Evolutionary conservation across 2,329 filamentous ascomycete species (phyloP).

Genomic region (Colletotrichum australisinense): DNA sequence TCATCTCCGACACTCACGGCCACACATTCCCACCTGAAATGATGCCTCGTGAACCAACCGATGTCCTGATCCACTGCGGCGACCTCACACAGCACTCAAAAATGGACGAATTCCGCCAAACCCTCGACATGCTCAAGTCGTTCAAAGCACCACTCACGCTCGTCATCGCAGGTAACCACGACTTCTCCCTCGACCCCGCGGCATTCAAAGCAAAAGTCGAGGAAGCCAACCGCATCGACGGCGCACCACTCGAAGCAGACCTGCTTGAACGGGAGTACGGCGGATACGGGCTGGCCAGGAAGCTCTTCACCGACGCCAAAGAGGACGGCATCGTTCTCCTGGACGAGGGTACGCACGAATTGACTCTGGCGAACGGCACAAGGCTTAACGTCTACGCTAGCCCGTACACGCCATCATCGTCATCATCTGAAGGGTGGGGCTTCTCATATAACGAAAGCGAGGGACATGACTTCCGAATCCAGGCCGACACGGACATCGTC

Average conservation of each 20-base stretch:
- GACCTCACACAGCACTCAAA: constrained; percentile 59
- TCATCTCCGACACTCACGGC: constrained; percentile 11
- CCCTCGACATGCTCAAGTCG: constrained; percentile 49
- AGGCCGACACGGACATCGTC: constrained; percentile 54
- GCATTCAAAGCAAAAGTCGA: neutral
- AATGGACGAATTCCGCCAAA: constrained; percentile 49
- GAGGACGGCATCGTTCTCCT: constrained; percentile 57
- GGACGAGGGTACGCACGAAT: constrained; percentile 60
- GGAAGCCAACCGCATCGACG: neutral
- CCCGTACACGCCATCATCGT: constrained; percentile 57
- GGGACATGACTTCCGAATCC: constrained; percentile 52
- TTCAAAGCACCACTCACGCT: constrained; percentile 59
- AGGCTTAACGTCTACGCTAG: constrained; percentile 62
- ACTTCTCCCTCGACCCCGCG: constrained; percentile 53
- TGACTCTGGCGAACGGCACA: constrained; percentile 62
- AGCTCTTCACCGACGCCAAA: constrained; percentile 52
- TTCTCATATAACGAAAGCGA: constrained; percentile 50
- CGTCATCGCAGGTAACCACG: constrained; percentile 63
- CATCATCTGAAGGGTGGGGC: constrained; percentile 52
- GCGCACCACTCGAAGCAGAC: neutral
- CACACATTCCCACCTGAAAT: neutral
- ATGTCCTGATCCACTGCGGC: constrained; percentile 63
- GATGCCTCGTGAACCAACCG: constrained; percentile 40
- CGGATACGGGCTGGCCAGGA: constrained; percentile 47
- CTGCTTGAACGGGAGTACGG: constrained; percentile 54